Conservation (phyloP, 2,329 filamentous ascomycete species). For the Botryotinia narcissicola region DNA sequence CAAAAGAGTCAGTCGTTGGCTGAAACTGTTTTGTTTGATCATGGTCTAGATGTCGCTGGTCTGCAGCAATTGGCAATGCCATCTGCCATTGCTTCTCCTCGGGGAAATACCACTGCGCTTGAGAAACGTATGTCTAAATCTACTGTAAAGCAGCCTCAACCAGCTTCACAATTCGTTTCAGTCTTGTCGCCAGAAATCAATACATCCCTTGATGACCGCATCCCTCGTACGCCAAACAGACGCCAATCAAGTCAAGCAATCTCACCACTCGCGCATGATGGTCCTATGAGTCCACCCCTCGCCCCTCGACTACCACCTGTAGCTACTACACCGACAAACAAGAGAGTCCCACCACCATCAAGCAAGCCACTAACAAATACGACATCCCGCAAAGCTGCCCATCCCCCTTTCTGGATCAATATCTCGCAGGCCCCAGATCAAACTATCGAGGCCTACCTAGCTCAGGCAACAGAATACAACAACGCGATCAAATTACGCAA, state of each 20-base stretch:
- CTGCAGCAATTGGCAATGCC: not conserved
- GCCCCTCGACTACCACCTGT: not conserved
- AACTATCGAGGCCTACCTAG: not conserved
- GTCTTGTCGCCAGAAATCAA: not conserved
- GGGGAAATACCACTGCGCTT: not conserved
- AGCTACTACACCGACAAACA: not conserved
- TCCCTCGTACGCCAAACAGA: not conserved
- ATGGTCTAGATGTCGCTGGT: not conserved
- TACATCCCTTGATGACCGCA: not conserved
- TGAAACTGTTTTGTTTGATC: not conserved
- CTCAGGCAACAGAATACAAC: not conserved
- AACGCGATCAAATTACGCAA: not conserved
- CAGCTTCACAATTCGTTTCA: not conserved
- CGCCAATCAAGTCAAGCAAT: not conserved
- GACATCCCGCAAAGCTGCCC: not conserved
- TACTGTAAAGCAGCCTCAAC: not conserved
- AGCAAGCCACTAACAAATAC: not conserved
- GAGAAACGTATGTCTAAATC: not conserved
- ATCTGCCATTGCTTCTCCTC: not conserved
- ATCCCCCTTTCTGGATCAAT: not conserved
- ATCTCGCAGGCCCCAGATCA: slow-evolving; percentile 9
- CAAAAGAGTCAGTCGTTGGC: not conserved
- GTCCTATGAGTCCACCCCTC: not conserved
- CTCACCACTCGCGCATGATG: not conserved
- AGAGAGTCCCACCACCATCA: not conserved